Conservation (phyloP, 2,329 filamentous ascomycete genomes). For the Decorospora gaudefroyi region DNA sequence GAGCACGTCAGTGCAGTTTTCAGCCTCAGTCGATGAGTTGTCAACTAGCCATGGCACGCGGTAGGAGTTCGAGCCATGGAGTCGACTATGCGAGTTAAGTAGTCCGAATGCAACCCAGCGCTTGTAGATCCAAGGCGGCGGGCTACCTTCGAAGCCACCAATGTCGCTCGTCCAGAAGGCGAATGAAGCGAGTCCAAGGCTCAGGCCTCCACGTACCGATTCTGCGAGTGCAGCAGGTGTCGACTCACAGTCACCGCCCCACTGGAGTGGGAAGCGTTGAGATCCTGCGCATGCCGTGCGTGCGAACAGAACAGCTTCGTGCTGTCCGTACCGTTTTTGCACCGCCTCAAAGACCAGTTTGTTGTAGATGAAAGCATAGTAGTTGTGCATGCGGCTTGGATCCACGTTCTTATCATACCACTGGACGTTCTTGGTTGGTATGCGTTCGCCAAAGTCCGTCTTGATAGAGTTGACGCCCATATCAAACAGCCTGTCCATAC, state of each 20-base stretch:
- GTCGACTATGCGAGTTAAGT: constrained; percentile 69
- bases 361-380: constrained; percentile 75
- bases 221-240: constrained; percentile 75
- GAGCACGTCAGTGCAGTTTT: constrained; percentile 59
- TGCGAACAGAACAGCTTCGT: constrained; percentile 68
- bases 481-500: constrained; percentile 67
- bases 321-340: constrained; percentile 56
- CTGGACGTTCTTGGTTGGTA: constrained; percentile 66
- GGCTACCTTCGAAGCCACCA: constrained; percentile 71
- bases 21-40: constrained; percentile 58
- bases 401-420: constrained; percentile 67
- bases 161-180: constrained; percentile 73
- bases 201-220: constrained; percentile 67
- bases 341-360: constrained; percentile 69
- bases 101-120: constrained; percentile 78
- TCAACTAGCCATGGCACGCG: constrained; percentile 77
- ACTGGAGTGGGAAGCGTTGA: constrained; percentile 67
- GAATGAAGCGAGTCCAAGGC: constrained; percentile 66
- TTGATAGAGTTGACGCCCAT: constrained; percentile 73
- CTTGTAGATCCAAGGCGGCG: constrained; percentile 72
- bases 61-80: constrained; percentile 72
- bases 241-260: constrained; percentile 77
- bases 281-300: constrained; percentile 69
- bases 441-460: constrained; percentile 75
- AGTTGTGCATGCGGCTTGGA: constrained; percentile 73